phyloP scores from a whole-genome alignment of 1,139 yeast genomes.

The Protomyces macrosporus region DNA sequence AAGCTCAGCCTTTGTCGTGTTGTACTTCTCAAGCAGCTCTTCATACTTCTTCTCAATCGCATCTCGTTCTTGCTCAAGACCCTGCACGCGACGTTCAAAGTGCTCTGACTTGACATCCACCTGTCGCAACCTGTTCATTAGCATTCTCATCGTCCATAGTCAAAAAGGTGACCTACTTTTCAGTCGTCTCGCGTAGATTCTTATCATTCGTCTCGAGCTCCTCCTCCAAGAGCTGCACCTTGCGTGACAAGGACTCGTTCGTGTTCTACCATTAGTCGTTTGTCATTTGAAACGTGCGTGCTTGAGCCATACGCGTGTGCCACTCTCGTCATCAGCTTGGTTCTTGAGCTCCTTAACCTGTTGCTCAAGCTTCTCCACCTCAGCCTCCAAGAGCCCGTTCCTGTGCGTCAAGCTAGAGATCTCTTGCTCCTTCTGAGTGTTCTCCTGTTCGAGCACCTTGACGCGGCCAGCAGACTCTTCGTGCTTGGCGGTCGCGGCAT shows the following conservation, averaged over 20 bases:
- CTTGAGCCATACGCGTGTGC: conserved; percentile 41
- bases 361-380: conserved; percentile 80
- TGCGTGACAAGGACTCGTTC: conserved; percentile 86
- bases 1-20: conserved; percentile 79
- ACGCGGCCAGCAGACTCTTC: conserved; percentile 76
- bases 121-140: conserved; percentile 55
- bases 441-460: conserved; percentile 88
- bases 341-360: conserved; percentile 77
- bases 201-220: conserved; percentile 90
- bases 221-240: conserved; percentile 86
- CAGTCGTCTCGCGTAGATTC: conserved; percentile 88
- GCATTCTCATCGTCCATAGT: not conserved
- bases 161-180: conserved; percentile 44
- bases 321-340: conserved; percentile 87
- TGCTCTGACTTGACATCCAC: conserved; percentile 96
- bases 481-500: conserved; percentile 93
- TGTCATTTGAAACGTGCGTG: conserved; percentile 46
- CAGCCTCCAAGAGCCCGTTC: conserved; percentile 83
- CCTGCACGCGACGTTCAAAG: conserved; percentile 88
- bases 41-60: conserved; percentile 88
- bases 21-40: conserved; percentile 76
- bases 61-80: conserved; percentile 88
- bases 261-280: conserved; percentile 38
- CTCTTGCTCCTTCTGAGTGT: conserved; percentile 87
- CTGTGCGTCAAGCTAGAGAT: conserved; percentile 88